Conservation (phyloP, 2,329 filamentous ascomycete species). For the Ploettnerulaceae sp. region DNA sequence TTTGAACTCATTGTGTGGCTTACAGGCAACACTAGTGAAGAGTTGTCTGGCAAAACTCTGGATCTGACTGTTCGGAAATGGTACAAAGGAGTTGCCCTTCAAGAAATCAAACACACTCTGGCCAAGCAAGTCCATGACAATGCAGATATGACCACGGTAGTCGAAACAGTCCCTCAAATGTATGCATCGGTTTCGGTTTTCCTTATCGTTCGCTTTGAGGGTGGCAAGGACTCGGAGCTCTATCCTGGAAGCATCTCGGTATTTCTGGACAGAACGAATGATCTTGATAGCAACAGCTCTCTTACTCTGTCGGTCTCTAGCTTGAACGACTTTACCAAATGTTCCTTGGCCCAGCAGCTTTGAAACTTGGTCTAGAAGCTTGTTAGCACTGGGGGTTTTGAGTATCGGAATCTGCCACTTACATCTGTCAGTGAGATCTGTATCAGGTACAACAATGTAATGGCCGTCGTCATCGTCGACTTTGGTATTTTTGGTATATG, state of each 20-base stretch:
- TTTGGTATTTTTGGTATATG: constrained; percentile 57
- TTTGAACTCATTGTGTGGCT: constrained; percentile 39
- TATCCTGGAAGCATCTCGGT: constrained; percentile 91
- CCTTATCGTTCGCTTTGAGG: constrained; percentile 81
- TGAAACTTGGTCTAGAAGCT: constrained; percentile 68
- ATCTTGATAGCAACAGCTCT: constrained; percentile 92
- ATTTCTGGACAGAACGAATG: constrained; percentile 96
- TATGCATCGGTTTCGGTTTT: constrained; percentile 94
- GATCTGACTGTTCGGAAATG: constrained; percentile 97
- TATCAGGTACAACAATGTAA: constrained; percentile 87
- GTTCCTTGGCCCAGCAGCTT: constrained; percentile 93
- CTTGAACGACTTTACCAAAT: constrained; percentile 96
- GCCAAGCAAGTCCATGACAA: constrained; percentile 70
- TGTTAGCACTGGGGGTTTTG: constrained; percentile 26
- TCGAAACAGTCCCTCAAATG: constrained; percentile 96
- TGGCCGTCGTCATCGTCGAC: constrained; percentile 96
- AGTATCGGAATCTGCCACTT: constrained; percentile 39
- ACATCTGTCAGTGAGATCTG: constrained; percentile 86
- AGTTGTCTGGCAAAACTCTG: constrained; percentile 94
- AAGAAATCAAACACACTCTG: constrained; percentile 98
- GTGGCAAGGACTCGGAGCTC: constrained; percentile 91
- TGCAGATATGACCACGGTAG: constrained; percentile 93
- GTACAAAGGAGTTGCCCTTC: constrained; percentile 91
- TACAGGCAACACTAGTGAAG: constrained; percentile 97
- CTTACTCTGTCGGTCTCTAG: constrained; percentile 70